These are phyloP conservation scores for Venturia pyrina DNA, from an alignment of 2,329 filamentous ascomycete species.

Conservation along the genomic window DNA sequence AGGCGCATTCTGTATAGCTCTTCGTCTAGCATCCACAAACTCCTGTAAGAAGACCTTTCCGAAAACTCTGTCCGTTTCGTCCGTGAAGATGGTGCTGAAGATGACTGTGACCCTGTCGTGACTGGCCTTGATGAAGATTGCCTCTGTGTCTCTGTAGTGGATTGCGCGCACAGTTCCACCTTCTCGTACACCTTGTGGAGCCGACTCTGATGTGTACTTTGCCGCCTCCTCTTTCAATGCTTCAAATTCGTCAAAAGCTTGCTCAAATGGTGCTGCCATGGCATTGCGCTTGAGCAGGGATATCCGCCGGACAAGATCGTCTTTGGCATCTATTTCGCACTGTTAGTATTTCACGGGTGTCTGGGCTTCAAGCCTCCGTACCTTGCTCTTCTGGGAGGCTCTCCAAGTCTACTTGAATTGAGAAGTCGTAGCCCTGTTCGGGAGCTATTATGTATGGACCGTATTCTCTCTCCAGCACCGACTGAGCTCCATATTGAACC, in stretches of 20 bases:
- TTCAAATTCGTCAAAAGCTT: constrained; percentile 89
- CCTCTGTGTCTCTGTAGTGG: constrained; percentile 97
- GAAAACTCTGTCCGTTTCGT: constrained; percentile 95
- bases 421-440: constrained; percentile 94
- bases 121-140: constrained; percentile 96
- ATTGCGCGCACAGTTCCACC: constrained; percentile 91
- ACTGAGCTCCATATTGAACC: constrained; percentile 82
- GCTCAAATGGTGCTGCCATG: constrained; percentile 97
- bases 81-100: constrained; percentile 95
- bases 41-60: constrained; percentile 88
- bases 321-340: constrained; percentile 57
- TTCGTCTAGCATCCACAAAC: constrained; percentile 89
- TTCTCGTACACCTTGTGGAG: constrained; percentile 80
- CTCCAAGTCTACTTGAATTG: constrained; percentile 80
- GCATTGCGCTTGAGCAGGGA: constrained; percentile 93
- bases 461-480: constrained; percentile 90
- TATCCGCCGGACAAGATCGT: constrained; percentile 78
- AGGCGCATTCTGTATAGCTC: constrained; percentile 95
- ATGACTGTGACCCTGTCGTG: constrained; percentile 97
- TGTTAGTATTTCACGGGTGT: constrained; percentile 16
- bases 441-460: constrained; percentile 79
- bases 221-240: constrained; percentile 77
- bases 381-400: constrained; percentile 71
- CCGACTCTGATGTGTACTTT: constrained; percentile 87
- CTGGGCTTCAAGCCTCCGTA: constrained; percentile 24